Evolutionary conservation across 2,329 filamentous ascomycete species (phyloP).

Genomic region (Verticillium isaacii): DNA sequence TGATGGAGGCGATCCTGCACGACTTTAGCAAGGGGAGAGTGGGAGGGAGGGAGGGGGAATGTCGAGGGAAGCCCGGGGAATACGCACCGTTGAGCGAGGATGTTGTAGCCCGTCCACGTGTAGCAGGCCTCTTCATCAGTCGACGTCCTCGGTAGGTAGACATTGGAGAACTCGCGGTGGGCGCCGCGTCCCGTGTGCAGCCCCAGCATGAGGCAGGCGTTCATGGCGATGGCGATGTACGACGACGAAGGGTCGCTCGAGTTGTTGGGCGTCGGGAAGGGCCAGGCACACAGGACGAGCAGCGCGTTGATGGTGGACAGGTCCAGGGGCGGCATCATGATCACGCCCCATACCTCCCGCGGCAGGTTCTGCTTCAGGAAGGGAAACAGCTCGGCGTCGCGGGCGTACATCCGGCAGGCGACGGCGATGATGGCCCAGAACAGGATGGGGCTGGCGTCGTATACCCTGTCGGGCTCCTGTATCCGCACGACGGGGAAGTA

Average conservation of each 20-base stretch:
- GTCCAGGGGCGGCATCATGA: constrained; percentile 36
- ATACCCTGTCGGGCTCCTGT: constrained; percentile 45
- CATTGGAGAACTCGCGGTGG: constrained; percentile 40
- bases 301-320: constrained; percentile 47
- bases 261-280: constrained; percentile 45
- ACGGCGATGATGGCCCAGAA: constrained; percentile 53
- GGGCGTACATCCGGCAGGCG: constrained; percentile 43
- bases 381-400: constrained; percentile 33
- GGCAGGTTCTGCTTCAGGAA: constrained; percentile 43
- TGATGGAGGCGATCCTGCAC: constrained; percentile 31
- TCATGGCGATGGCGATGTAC: constrained; percentile 41
- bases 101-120: constrained; percentile 50
- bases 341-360: constrained; percentile 38
- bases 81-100: constrained; percentile 42
- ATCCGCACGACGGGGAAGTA: constrained; percentile 47
- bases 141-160: constrained; percentile 33
- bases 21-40: constrained; percentile 9
- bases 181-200: constrained; percentile 48
- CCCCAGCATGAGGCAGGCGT: constrained; percentile 42
- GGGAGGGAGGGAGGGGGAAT: background rate
- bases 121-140: constrained; percentile 44
- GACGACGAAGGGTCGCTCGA: constrained; percentile 44
- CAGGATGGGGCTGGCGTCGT: constrained; percentile 39
- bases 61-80: background rate
- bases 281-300: constrained; percentile 47